These are phyloP conservation scores for Kondoa malvinella DNA, from an alignment of 768 basidiomycete genomes.

Conservation along the genomic window DNA sequence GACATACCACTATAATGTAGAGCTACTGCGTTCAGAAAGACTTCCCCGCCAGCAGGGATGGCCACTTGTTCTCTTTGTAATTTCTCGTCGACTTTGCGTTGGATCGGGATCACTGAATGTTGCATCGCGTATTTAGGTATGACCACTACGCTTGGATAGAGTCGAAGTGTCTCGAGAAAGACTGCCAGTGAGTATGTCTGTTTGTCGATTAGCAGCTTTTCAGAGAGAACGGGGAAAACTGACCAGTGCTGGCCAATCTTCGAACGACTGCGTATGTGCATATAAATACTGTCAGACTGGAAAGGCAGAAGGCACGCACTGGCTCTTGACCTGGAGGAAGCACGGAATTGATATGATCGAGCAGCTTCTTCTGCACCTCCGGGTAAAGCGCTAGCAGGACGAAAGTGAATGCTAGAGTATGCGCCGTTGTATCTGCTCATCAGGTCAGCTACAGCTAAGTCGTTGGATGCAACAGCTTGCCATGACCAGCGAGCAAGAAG, in stretches of 20 bases:
- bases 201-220: background rate
- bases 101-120: slow-evolving; percentile 14
- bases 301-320: background rate
- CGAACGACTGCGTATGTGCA: background rate
- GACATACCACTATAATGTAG: slow-evolving; percentile 39
- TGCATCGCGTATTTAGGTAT: slow-evolving; percentile 18
- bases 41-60: slow-evolving; percentile 34
- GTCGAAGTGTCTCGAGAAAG: slow-evolving; percentile 19
- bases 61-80: slow-evolving; percentile 24
- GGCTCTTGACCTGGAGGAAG: slow-evolving; percentile 6
- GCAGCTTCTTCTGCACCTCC: slow-evolving; percentile 22
- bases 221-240: background rate
- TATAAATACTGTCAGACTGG: background rate
- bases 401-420: slow-evolving; percentile 24
- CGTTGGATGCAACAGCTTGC: slow-evolving; percentile 1
- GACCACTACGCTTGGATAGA: slow-evolving; percentile 19
- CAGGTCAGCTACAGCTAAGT: background rate
- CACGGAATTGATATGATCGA: slow-evolving; percentile 13
- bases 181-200: slow-evolving; percentile 17
- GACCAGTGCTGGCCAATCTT: slow-evolving; percentile 2
- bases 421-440: slow-evolving; percentile 25
- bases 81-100: background rate
- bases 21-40: slow-evolving; percentile 36
- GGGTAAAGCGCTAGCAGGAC: slow-evolving; percentile 27
- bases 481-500: slow-evolving; percentile 30